Evolutionary conservation across 345 rosid genomes (phyloP).

Genomic region (Citrus sp.): DNA sequence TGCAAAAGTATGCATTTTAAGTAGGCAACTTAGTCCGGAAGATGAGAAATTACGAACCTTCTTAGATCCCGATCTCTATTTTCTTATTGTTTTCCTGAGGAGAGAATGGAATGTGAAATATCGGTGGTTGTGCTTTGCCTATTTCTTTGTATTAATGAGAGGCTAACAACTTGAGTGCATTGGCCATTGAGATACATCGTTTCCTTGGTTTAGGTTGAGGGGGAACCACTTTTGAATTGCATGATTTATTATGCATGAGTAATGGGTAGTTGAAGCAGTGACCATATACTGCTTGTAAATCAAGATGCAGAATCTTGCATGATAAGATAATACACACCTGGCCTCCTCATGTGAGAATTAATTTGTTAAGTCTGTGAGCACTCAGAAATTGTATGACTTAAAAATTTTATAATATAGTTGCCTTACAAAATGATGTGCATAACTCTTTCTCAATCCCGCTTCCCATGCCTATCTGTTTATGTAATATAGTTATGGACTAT

Average conservation of each 20-base stretch:
- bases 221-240: background rate
- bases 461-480: background rate
- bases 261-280: background rate
- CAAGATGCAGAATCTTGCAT: conserved; percentile 1
- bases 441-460: background rate
- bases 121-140: background rate
- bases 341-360: background rate
- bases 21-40: background rate
- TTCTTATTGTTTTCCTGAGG: conserved; percentile 4
- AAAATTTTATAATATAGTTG: background rate
- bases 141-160: background rate
- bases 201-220: conserved; percentile 3
- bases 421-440: background rate
- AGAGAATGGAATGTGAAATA: background rate
- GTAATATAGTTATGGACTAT: background rate
- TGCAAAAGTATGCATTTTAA: background rate
- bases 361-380: background rate
- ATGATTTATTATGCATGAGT: background rate
- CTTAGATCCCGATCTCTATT: background rate
- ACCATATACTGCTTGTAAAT: background rate
- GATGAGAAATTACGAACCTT: conserved; percentile 4
- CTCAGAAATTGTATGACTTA: background rate
- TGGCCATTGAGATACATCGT: background rate
- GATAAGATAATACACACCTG: background rate
- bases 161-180: background rate